Base-by-base conservation (phyloP, 2,329 filamentous ascomycete genomes). In the Aspergillus cejpii region DNA sequence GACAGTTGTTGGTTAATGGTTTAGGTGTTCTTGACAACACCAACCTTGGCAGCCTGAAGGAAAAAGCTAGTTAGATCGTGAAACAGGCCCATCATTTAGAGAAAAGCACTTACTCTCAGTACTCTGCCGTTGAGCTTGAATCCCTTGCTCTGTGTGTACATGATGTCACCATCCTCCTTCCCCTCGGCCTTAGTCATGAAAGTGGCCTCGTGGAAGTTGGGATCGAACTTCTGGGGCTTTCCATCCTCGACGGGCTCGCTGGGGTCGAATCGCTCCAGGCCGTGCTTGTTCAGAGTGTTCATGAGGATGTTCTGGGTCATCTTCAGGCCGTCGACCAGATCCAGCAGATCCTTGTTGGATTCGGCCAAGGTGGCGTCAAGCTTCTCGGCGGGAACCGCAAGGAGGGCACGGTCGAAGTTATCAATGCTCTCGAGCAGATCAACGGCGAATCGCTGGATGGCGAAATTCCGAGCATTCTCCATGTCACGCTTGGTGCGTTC, bases 341-440 rank as follows among this genome's bases (percentile, higher is more conserved):
- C 85, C 49, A 78, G 71, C 27, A 97, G 77, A 55, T 96, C 89
- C 65, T 85, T 76, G 65, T 80, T 80, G 17, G 63, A 64, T 19
- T 79, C 72, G 41, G 78, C 70, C 56, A 77, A 76, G 14, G 58
- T 45, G 15, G 73, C 66, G 17, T 74, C 74, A 52, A 94, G 76
- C 71, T 87, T 87, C 31, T 88, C 83, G 48, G 78, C 65, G 15
- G 87, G 82, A 10, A 95, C 90, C 61, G 83, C 88, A 52, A 74
- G 69, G 34, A 98, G 80, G 34, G 92, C 92, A 55, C 90, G 90
- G 72, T 98, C 92, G 53, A 98, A 83, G 77, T 97, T 98, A 73
- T 98, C 92, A 62, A 98, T 83, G 63, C 81, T 88, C 67, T 98
- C 92, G 57, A 97, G 81, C 37, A 98, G 83, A 71, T 98, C 92